Evolutionary conservation across 352 stramenopile genomes (phyloP), one percentile per base, ranked within the genome.

Genomic region (Phytophthora chlamydospora): DNA sequence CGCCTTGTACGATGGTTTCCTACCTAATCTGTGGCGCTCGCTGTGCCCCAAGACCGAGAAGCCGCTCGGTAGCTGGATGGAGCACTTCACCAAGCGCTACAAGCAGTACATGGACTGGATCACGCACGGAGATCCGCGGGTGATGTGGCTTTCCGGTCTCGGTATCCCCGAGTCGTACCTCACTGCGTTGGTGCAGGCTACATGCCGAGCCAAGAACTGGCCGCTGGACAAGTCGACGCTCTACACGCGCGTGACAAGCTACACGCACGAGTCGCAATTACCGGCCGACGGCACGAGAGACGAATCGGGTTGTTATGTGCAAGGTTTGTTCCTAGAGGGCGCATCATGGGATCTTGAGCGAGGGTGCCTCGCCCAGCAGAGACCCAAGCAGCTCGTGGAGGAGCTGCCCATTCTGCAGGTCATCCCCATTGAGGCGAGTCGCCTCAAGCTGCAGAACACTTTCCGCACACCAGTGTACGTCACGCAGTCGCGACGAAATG

Each of bases 401-500:
- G 85, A 98, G 58, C 80, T 98, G 5, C 96, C 96, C 4, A 95
- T 98, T 48, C 71, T 98, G 35, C 89, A 98, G 53, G 90, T 98
- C 12, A 98, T 98, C 54, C 96, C 95, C 11, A 97, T 98, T 63
- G 96, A 98, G 71, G 91, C 90, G 17, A 95, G 85, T 45, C 97
- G 97, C 24, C 79, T 98, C 55, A 98, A 98, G 75, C 73, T 98
- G 19, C 89, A 98, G 40, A 96, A 97, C 63, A 98, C 93, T 1
- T 98, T 98, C 75, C 90, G 83, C 16, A 98, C 95, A 17, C 96
- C 96, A 9, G 95, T 98, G 46, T 98, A 98, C 70, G 95, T 98
- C 21, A 98, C 95, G 12, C 95, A 98, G 73, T 89, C 79, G 19
- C 79, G 96, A 13, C 80, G 90, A 10, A 98, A 98, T 51, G 95